These are phyloP conservation scores for Backusella macrospora DNA, from an alignment of 192 early-diverging fungal genomes.

Conservation along the genomic window DNA sequence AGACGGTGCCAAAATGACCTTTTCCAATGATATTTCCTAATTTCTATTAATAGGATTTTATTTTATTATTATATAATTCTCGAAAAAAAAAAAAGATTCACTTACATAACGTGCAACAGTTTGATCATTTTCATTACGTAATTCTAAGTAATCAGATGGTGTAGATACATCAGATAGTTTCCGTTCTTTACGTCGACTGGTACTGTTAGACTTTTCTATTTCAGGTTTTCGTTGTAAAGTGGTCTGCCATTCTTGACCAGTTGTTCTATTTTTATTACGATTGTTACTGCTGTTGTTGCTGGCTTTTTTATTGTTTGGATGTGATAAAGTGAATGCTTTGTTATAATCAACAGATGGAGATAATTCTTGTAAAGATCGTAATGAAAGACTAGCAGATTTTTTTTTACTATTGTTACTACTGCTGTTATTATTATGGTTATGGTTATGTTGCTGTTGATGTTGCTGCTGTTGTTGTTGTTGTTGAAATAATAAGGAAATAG, in stretches of 20 bases:
- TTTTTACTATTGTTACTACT: background rate
- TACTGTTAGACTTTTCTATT: background rate
- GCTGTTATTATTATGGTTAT: too few species aligned
- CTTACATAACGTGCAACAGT: slow-evolving; percentile 54
- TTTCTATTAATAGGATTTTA: slow-evolving; percentile 49
- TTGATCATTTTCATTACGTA: slow-evolving; percentile 42
- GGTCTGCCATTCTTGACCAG: slow-evolving; percentile 1
- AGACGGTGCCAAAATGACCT: slow-evolving; percentile 89
- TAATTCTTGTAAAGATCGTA: background rate
- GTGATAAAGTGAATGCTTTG: background rate
- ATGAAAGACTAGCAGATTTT: background rate
- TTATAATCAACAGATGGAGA: background rate
- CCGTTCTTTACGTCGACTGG: background rate
- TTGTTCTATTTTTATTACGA: background rate
- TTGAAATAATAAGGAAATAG: background rate
- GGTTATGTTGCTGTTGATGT: too few species aligned
- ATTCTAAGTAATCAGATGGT: background rate
- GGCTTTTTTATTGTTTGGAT: background rate
- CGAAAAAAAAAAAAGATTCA: background rate
- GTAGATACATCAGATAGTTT: background rate
- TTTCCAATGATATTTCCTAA: slow-evolving; percentile 86
- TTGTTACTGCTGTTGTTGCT: too few species aligned
- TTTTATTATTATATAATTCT: background rate
- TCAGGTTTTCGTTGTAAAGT: slow-evolving; percentile 12
- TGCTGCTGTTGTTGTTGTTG: background rate